Percentiles rank a stretch among this genome's conserved stretches.
Evolutionary conservation across 352 stramenopile species (phyloP).

Genomic region (Globisporangium parvum): DNA sequence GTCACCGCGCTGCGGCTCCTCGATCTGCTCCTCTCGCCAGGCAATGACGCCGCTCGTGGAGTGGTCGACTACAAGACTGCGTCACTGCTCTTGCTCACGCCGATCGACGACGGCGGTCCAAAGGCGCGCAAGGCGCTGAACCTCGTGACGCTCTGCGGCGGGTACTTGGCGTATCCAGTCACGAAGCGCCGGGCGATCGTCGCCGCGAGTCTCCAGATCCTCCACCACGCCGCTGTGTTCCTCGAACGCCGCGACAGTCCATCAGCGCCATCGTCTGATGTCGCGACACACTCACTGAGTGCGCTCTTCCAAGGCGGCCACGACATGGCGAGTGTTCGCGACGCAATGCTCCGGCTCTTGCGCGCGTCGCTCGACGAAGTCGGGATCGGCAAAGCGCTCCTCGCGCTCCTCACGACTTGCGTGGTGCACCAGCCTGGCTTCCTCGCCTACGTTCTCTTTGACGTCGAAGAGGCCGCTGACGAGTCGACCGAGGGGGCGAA

Average conservation of each 20-base stretch:
- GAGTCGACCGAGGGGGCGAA: constrained; percentile 8
- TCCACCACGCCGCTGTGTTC: constrained; percentile 34
- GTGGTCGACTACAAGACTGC: constrained; percentile 4
- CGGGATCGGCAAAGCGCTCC: constrained; percentile 29
- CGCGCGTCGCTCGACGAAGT: constrained; percentile 20
- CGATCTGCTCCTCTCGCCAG: constrained; percentile 24
- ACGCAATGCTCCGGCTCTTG: constrained; percentile 32
- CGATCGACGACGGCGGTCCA: constrained; percentile 35
- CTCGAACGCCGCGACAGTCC: constrained; percentile 6
- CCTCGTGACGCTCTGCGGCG: constrained; percentile 43
- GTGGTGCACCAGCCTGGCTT: constrained; percentile 60
- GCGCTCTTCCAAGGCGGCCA: constrained; percentile 39
- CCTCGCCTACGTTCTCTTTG: constrained; percentile 46
- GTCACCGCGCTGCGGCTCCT: constrained; percentile 43
- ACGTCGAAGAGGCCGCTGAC: constrained; percentile 13
- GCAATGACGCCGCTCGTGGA: constrained; percentile 1
- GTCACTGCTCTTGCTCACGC: constrained; percentile 28
- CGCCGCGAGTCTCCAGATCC: constrained; percentile 40
- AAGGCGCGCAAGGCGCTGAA: constrained; percentile 36
- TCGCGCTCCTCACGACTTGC: constrained; percentile 47
- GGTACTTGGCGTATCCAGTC: constrained; percentile 44
- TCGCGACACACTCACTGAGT: constrained; percentile 39
- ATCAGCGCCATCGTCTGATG: constrained; percentile 1
- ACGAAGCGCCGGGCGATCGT: constrained; percentile 30
- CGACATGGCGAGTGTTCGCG: constrained; percentile 33